Base-by-base conservation (phyloP, 495 filamentous ascomycete genomes). In the Rusavskia elegans region DNA sequence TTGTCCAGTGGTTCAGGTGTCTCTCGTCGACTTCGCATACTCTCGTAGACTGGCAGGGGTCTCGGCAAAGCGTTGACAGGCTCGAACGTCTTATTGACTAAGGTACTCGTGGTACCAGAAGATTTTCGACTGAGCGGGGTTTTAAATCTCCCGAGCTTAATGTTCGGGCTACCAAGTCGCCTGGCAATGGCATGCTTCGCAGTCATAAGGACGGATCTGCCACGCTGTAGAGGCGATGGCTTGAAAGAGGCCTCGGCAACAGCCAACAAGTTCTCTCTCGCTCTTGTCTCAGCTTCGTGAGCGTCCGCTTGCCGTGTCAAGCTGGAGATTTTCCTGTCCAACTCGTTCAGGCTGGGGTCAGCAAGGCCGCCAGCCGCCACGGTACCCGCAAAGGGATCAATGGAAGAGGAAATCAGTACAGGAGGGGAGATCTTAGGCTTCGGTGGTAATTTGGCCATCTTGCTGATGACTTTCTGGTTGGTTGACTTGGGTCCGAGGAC, bases 1-100 rank as follows among this genome's bases (percentile, higher is more conserved):
- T 61, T 13, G 48, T 50, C 29, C n/a, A 16, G 53, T 51, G 19
- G 27, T 39, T 30, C 17, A 37, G 29, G 58, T 29, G 44, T 46
- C 44, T 46, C 57, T n/a, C 50, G 44, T 19, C 25, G 32, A 23
- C 57, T 54, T n/a, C 50, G 51, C 60, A 62, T 57, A 41, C 54
- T 63, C 44, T 60, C 57, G 45, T 59, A 63, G 8, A 60, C 51
- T n/a, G 59, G 57, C 29, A 63, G 25, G 5, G 51, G 54, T 39
- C 55, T 57, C 16, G 52, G 54, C 10, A 49, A 45, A 23, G 53
- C 53, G 32, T 27, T 51, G 6, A 42, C 52, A 53, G 52, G 16
- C 11, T 37, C 48, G 23, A 17, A 16, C 23, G n/a, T 17, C 23
- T 48, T 2, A n/a, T 48, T 25, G 45, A 48, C 20, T 42, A n/a